Conservation (phyloP, 768 basidiomycete genomes). For the Lanmaoa rubissima region DNA sequence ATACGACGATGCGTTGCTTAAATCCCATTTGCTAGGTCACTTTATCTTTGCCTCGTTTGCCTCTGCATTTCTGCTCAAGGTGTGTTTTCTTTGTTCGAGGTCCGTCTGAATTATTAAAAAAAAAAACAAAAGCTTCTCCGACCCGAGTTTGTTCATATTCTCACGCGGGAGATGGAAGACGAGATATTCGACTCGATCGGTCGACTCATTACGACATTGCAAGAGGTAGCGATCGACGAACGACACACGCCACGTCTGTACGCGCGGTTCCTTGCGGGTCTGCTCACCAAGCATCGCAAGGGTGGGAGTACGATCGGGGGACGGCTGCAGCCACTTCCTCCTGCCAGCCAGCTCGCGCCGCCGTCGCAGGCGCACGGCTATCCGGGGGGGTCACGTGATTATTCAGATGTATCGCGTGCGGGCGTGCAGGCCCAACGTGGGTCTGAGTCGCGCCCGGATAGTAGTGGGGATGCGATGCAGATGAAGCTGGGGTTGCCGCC, state of each 20-base stretch:
- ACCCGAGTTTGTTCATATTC: slow-evolving; percentile 66
- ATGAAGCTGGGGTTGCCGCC: slow-evolving; percentile 17
- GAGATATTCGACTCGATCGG: slow-evolving; percentile 73
- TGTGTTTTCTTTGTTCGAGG: slow-evolving; percentile 24
- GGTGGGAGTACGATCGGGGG: slow-evolving; percentile 58
- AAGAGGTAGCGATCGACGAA: slow-evolving; percentile 77
- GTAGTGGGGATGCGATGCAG: slow-evolving; percentile 32
- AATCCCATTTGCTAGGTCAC: slow-evolving; percentile 44
- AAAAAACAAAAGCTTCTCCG: slow-evolving; percentile 52
- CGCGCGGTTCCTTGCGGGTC: slow-evolving; percentile 73
- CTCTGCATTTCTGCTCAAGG: slow-evolving; percentile 81
- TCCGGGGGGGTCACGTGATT: slow-evolving; percentile 26
- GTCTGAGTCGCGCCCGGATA: slow-evolving; percentile 15
- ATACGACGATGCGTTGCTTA: background rate
- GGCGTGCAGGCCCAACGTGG: slow-evolving; percentile 12
- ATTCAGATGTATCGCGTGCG: slow-evolving; percentile 21
- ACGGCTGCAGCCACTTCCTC: slow-evolving; percentile 51
- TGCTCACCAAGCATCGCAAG: slow-evolving; percentile 66
- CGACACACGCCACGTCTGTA: slow-evolving; percentile 79
- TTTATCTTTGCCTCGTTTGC: slow-evolving; percentile 81
- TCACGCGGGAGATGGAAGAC: slow-evolving; percentile 57
- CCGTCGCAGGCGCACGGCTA: slow-evolving; percentile 14
- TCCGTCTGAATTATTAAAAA: background rate
- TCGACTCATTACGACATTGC: slow-evolving; percentile 67
- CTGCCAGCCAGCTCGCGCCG: slow-evolving; percentile 35